Base-by-base conservation (phyloP, 2,329 filamentous ascomycete species). In the Lecanicillium sp. region DNA sequence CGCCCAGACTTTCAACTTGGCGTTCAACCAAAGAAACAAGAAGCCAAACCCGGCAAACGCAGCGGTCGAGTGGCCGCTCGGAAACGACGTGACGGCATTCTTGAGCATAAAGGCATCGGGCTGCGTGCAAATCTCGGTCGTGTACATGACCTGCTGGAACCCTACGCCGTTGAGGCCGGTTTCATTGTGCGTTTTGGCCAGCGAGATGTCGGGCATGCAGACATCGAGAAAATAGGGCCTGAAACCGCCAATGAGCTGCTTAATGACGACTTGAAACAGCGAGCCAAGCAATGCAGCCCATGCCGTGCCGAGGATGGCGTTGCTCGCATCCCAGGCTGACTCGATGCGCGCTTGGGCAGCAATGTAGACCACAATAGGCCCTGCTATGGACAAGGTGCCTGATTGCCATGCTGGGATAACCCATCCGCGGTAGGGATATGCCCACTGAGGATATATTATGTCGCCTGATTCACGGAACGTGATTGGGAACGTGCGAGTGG, bases 1-100 rank as follows among this genome's bases (percentile, higher is more conserved):
- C 15, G 71, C 65, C 62, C 74, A 83, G 36, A 83, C 71, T 60
- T 85, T 85, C 29, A 85, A 62, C 60, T 85, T 85, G 25, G 78
- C 80, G 50, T 85, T 84, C 18, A 84, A 64, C 62, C 83, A 85
- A 9, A 85, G 62, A 47, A 70, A 79, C 7, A 85, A 59, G 51
- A 75, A 85, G 7, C 78, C 66, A 44, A 75, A 77, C 2, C 75
- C 75, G 0, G 78, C 75, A 42, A 78, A 82, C 0, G 77, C 76
- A 2, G 74, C 75, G 0, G 78, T 78, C 1, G 78, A 71, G 54
- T 85, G 81, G 1, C 81, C 81, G 5, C 76, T 82, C 0, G 81
- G 81, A 48, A 85, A 82, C 2, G 73, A 75, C 28, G 80, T 75
- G 25, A 84, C 65, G 5, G 70, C 67, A 44, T 80, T 71, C 50